Percentiles rank a stretch among this genome's conserved stretches.
These are phyloP conservation scores for Alternaria brassicicola DNA, from an alignment of 2,329 filamentous ascomycete species.

Conservation along the genomic window DNA sequence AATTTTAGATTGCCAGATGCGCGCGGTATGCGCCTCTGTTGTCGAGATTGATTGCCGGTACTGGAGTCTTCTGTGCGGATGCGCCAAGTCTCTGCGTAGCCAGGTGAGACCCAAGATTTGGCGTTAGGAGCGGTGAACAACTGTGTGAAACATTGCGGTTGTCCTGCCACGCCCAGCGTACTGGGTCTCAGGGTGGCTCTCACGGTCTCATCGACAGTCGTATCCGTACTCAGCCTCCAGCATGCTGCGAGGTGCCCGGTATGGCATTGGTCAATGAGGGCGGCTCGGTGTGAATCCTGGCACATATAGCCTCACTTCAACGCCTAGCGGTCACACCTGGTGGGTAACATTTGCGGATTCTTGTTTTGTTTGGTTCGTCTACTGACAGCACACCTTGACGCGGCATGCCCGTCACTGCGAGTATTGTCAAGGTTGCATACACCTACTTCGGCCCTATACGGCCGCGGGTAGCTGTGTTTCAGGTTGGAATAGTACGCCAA, in stretches of 20 bases:
- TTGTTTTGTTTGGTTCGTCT: not conserved
- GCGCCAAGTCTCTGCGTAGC: not conserved
- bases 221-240: constrained; percentile 14
- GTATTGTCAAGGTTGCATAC: not conserved
- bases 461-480: constrained; percentile 9
- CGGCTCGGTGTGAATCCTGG: constrained; percentile 15
- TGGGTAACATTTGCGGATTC: not conserved
- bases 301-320: constrained; percentile 14
- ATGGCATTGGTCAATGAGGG: constrained; percentile 9
- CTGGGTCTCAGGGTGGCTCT: constrained; percentile 20
- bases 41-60: not conserved
- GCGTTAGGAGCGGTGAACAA: constrained; percentile 9
- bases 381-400: not conserved
- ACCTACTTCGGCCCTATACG: constrained; percentile 1
- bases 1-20: constrained; percentile 12
- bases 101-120: not conserved
- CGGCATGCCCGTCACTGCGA: not conserved
- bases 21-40: constrained; percentile 5
- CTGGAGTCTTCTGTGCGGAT: not conserved
- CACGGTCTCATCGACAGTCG: constrained; percentile 16
- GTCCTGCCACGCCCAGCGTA: constrained; percentile 2
- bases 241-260: not conserved
- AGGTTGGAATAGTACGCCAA: not conserved
- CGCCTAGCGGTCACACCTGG: not conserved
- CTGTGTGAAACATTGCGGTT: constrained; percentile 6